These are phyloP conservation scores for Trichoderma koningii DNA, from an alignment of 2,329 filamentous ascomycete species.

Conservation along the genomic window DNA sequence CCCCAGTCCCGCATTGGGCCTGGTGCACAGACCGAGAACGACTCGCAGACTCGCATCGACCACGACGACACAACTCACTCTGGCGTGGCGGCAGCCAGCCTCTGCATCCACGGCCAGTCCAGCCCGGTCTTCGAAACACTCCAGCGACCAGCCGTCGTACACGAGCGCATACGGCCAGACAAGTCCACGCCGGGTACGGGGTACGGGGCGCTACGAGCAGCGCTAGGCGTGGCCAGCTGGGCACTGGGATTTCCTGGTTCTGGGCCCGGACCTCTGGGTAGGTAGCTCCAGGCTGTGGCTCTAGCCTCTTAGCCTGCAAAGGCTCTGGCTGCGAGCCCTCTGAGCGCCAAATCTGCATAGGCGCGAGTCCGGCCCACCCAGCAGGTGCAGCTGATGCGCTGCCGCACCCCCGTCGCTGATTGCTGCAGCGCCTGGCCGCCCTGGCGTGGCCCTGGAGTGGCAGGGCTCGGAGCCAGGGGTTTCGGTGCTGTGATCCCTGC, in stretches of 20 bases:
- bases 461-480: constrained; percentile 27
- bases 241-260: constrained; percentile 17
- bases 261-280: constrained; percentile 15
- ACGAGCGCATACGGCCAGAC: too few species aligned
- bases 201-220: too few species aligned
- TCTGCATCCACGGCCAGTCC: constrained; percentile 7
- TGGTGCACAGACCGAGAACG: constrained; percentile 22
- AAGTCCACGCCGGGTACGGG: too few species aligned
- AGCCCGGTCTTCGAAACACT: constrained; percentile 20
- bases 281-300: constrained; percentile 13
- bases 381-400: constrained; percentile 28
- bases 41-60: constrained; percentile 23
- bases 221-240: constrained; percentile 26
- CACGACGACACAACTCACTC: constrained; percentile 13
- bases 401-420: constrained; percentile 28
- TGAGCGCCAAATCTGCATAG: constrained; percentile 11
- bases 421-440: constrained; percentile 19
- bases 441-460: constrained; percentile 23
- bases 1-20: constrained; percentile 22
- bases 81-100: constrained; percentile 23
- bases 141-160: constrained; percentile 17
- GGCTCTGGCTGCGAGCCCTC: constrained; percentile 11
- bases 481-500: constrained; percentile 23
- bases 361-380: constrained; percentile 24
- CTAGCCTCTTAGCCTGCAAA: constrained; percentile 15